Base-by-base conservation (phyloP, 306 rosid species). In the Lathyrus tuberosus region DNA sequence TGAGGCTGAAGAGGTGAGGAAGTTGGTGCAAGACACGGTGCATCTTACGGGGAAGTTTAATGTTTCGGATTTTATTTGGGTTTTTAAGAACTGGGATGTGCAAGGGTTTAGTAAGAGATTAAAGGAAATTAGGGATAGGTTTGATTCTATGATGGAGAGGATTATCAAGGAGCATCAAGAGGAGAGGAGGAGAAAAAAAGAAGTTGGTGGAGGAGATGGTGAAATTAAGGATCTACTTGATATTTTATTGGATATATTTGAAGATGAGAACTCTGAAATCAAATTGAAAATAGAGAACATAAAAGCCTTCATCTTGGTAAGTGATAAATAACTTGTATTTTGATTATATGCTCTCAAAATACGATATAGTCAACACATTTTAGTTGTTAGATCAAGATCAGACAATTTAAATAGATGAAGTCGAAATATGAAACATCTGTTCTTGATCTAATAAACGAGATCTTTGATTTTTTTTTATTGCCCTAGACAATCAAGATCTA, bases 231-330 rank as follows among this genome's bases (percentile, higher is more conserved):
- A 91, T 67, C 74, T 86, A 5, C 85, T 91, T 73, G 86, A 85
- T 67, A 79, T 91, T 67, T 71, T 91, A 6, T 80, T 91, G 56
- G 86, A 82, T 42, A 69, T 82, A 5, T 65, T 56, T 65, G 84
- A 82, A 37, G 87, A 91, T 40, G 80, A 81, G 8, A 72, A 4
- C 41, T 75, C 86, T 5, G 87, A 81, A 12, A 70, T 85, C 0
- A 84, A 67, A 62, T 42, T 91, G 81, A 81, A 79, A 10, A 80
- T 51, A 24, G 89, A 83, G 47, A 85, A 91, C 67, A 79, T 91
- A 13, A 87, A 89, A 69, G 91, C 86, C 33, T 89, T 91, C 61
- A 65, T 89, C 44, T 15, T 85, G 74, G 96, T 88, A 79, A 75
- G 84, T 60, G 37, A 35, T 30, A 47, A 52, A 10, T 51, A 0